Evolutionary conservation across 345 rosid genomes (phyloP).

Genomic region (Euphorbia lathyris): DNA sequence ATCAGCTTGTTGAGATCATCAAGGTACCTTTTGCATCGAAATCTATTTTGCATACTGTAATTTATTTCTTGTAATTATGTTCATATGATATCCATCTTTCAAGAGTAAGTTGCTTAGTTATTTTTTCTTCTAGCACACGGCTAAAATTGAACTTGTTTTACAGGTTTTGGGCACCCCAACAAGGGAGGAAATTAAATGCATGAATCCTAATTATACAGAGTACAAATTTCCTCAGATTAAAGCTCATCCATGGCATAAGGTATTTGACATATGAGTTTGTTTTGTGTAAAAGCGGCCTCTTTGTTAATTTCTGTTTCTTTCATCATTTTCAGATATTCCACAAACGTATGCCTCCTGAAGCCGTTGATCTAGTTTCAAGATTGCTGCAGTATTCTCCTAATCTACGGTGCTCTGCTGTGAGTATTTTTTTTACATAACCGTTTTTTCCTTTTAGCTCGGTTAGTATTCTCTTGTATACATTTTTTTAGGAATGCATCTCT

Average conservation of each 20-base stretch:
- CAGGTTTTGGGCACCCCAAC: slow-evolving; percentile 98
- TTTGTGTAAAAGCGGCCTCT: not conserved
- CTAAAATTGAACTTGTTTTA: slow-evolving; percentile 4
- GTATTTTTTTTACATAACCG: slow-evolving; percentile 12
- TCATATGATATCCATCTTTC: not conserved
- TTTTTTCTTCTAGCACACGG: slow-evolving; percentile 7
- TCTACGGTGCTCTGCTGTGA: slow-evolving; percentile 84
- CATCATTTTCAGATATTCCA: slow-evolving; percentile 62
- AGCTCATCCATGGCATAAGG: slow-evolving; percentile 99
- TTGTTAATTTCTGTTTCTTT: not conserved
- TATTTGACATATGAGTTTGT: slow-evolving; percentile 21
- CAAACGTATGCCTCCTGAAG: slow-evolving; percentile 96
- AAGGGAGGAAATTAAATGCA: slow-evolving; percentile 97
- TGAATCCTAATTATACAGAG: slow-evolving; percentile 97
- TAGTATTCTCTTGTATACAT: not conserved
- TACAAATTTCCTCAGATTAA: slow-evolving; percentile 95
- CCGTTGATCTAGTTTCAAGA: slow-evolving; percentile 95
- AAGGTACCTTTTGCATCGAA: slow-evolving; percentile 49
- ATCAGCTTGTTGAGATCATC: slow-evolving; percentile 96
- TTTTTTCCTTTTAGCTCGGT: not conserved
- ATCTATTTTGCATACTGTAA: not conserved
- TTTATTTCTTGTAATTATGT: not conserved
- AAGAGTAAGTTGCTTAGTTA: not conserved
- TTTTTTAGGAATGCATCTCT: not conserved
- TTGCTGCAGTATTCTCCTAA: slow-evolving; percentile 95